These are phyloP conservation scores for Amaranthus cruentus DNA, from an alignment of 148 eudicot species.

Conservation along the genomic window DNA sequence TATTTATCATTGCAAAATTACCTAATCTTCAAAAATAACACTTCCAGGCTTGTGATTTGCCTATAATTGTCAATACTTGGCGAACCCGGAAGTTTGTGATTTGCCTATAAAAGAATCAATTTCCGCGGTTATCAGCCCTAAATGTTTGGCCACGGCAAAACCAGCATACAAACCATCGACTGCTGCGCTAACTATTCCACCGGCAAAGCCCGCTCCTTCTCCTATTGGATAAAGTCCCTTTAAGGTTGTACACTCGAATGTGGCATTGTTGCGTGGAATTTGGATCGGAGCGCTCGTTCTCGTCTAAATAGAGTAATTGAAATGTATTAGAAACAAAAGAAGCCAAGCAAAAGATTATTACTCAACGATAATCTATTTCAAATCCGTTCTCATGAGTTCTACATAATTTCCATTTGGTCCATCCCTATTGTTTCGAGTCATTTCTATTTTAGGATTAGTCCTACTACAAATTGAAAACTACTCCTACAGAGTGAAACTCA, in stretches of 20 bases:
- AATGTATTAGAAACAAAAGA: background rate
- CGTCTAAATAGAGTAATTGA: conserved; percentile 39
- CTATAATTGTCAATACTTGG: conserved; percentile 41
- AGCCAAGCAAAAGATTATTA: background rate
- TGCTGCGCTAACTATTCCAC: conserved; percentile 95
- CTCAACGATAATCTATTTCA: background rate
- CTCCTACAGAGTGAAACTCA: background rate
- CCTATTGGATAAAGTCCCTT: conserved; percentile 94
- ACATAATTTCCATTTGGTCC: too few relatives aligned
- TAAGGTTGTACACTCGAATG: conserved; percentile 79
- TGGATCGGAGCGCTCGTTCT: conserved; percentile 96
- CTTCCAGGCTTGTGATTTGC: background rate
- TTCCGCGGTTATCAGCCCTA: conserved; percentile 53
- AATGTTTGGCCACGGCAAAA: conserved; percentile 73
- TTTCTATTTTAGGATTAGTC: too few relatives aligned
- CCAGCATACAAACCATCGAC: conserved; percentile 97
- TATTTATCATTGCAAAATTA: background rate
- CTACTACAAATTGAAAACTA: background rate
- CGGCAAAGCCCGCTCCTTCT: conserved; percentile 98
- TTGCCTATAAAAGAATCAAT: conserved; percentile 63
- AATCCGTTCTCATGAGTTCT: too few relatives aligned
- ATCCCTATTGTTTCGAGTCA: too few relatives aligned
- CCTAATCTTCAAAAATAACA: background rate
- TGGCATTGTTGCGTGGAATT: conserved; percentile 54
- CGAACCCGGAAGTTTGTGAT: conserved; percentile 52